Evolutionary conservation across 768 basidiomycete species (phyloP).

Genomic region (Psilocybe azurescens): DNA sequence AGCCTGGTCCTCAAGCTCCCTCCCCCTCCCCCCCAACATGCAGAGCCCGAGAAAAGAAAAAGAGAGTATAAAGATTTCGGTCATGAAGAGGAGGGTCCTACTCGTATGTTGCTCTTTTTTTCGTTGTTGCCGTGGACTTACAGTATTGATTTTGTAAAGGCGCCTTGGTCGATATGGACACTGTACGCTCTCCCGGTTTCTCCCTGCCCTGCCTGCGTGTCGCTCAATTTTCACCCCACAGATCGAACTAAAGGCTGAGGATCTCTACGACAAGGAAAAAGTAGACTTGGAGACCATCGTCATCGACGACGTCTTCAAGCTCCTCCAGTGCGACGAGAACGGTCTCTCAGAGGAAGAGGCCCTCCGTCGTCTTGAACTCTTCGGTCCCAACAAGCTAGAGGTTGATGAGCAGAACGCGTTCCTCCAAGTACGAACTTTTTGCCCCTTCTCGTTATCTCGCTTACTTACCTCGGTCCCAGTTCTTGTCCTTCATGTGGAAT

Average conservation of each 20-base stretch:
- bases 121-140: constrained; percentile 14
- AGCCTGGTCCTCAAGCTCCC: constrained; percentile 61
- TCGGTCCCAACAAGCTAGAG: constrained; percentile 96
- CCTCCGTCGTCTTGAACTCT: constrained; percentile 83
- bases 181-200: constrained; percentile 44
- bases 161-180: constrained; percentile 87
- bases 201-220: constrained; percentile 1
- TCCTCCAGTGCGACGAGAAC: constrained; percentile 86
- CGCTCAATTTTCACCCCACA: constrained; percentile 29
- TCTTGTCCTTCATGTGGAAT: constrained; percentile 99
- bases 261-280: constrained; percentile 98
- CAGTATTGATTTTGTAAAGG: constrained; percentile 45
- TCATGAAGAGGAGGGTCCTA: constrained; percentile 70
- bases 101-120: constrained; percentile 54
- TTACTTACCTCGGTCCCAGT: constrained; percentile 45
- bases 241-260: constrained; percentile 92
- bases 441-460: constrained; percentile 2
- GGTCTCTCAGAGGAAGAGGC: constrained; percentile 84
- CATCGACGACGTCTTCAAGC: constrained; percentile 95
- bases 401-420: constrained; percentile 89
- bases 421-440: constrained; percentile 69
- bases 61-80: constrained; percentile 89
- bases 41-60: constrained; percentile 58
- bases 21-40: constrained; percentile 30
- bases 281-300: constrained; percentile 98